Evolutionary conservation across 2,329 filamentous ascomycete species (phyloP), one percentile per base, ranked within the genome.

Genomic region (Xylariaceae sp.): DNA sequence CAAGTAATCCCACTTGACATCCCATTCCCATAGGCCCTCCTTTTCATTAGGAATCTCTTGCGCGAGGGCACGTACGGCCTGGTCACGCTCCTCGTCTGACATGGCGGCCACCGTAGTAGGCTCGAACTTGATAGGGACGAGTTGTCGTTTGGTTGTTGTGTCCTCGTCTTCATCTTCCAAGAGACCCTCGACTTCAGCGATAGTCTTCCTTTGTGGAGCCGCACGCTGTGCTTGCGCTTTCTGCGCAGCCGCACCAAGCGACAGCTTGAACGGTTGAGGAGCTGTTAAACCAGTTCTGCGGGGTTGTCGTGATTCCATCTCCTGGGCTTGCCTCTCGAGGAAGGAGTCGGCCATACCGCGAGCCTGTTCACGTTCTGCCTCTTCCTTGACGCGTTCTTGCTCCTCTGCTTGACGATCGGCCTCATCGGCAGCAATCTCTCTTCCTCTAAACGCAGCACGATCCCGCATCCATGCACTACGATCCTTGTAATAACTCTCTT

Each of bases 131-230:
- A 94, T 92, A 2, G 91, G 89, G 42, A 94, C 82, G 55, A 96
- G 86, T 59, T 87, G 88, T 6, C 90, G 85, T 74, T 88, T 90
- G 4, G 84, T 83, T 18, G 82, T 82, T 53, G 81, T 78, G 53
- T 88, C 84, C 63, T 94, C 89, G 71, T 97, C 94, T 74, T 97
- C 94, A 74, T 97, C 92, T 76, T 97, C 94, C 65, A 99, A 80
- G 0, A 99, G 80, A 37, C 91, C 91, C 78, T 97, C 94, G 57
- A 99, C 90, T 72, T 99, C 94, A 58, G 92, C 92, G 62, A 96
- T 88, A 0, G 91, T 96, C 62, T 92, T 88, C 61, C 90, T 84
- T 59, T 83, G 80, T 0, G 83, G 77, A 11, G 80, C 80, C 0
- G 76, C 76, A 47, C 80, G 78, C 59, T 83, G 82, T 0, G 82